Conservation (phyloP, 2,329 filamentous ascomycete genomes). For the Chaetomium sp. region DNA sequence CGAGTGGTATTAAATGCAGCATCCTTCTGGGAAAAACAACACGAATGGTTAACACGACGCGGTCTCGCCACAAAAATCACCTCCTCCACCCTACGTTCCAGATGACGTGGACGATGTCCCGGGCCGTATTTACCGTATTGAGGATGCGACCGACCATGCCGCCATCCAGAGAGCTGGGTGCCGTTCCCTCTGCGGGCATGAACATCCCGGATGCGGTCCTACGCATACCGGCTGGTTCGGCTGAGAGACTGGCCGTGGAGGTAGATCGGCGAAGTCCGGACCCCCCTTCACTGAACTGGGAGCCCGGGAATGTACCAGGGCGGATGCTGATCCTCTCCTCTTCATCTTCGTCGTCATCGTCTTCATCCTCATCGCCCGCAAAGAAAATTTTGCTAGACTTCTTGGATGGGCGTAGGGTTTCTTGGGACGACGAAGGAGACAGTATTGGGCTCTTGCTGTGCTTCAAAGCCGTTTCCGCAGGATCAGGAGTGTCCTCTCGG, state of each 20-base stretch:
- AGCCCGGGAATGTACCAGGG: slow-evolving; percentile 19
- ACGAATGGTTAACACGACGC: slow-evolving; percentile 24
- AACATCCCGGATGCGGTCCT: slow-evolving; percentile 84
- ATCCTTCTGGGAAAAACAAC: slow-evolving; percentile 29
- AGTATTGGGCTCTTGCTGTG: slow-evolving; percentile 50
- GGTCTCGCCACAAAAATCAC: slow-evolving; percentile 28
- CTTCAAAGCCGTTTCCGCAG: slow-evolving; percentile 55
- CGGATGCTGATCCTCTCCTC: slow-evolving; percentile 12
- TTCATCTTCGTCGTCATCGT: slow-evolving; percentile 48
- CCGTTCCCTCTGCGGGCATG: slow-evolving; percentile 76
- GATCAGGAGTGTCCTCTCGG: slow-evolving; percentile 67
- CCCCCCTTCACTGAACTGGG: slow-evolving; percentile 18
- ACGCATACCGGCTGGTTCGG: slow-evolving; percentile 57
- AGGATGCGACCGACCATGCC: slow-evolving; percentile 73
- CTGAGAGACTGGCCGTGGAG: slow-evolving; percentile 44
- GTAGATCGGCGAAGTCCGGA: slow-evolving; percentile 40
- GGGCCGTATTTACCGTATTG: slow-evolving; percentile 70
- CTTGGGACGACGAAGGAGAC: slow-evolving; percentile 74
- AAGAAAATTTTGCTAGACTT: slow-evolving; percentile 60
- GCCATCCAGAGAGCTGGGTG: slow-evolving; percentile 48
- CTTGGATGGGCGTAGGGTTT: slow-evolving; percentile 68
- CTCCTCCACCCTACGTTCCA: slow-evolving; percentile 65
- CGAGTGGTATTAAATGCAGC: slow-evolving; percentile 20
- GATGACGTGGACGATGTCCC: slow-evolving; percentile 64
- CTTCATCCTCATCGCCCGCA: slow-evolving; percentile 53